Evolutionary conservation across 108 stramenopile species (phyloP), one percentile per base, ranked within the genome.

Genomic region (Conticribra guillardii): DNA sequence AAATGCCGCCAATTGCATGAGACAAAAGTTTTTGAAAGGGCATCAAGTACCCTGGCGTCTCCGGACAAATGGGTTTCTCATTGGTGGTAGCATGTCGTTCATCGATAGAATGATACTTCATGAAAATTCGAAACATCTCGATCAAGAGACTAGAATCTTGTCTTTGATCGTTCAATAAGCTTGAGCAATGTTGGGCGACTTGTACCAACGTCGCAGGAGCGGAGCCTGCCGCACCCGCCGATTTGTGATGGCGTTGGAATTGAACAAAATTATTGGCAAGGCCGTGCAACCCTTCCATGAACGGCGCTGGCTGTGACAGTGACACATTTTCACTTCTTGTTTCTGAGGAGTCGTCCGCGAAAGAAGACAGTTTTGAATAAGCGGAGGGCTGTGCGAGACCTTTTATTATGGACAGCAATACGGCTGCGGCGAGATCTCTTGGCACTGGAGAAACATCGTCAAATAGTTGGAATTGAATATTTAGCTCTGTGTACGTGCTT

Each of bases 21-120:
- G 47, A 15, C 45, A 62, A 17, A 19, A 62, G 28, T 29, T 62
- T 48, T 48, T 47, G 44, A 45, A 62, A 62, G 24, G 23, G 46
- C 17, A 27, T 26, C 19, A 62, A 7, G 28, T 62, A 26, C 1
- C 18, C 19, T 16, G 4, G 9, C 50, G 16, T 17, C 9, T 4
- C 50, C 16, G 18, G 16, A 17, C 4, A 21, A 51, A 14, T 19
- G 16, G 50, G 16, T 4, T 19, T 16, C 5, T 19, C 19, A 51
- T 51, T 51, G 16, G 50, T 4, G 50, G 17, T 21, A n/a, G n/a
- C n/a, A 18, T 51, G 4, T 11, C 18, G 19, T 51, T 51, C 19
- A 19, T 21, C 50, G 50, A 16, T 4, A 18, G 9, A 51, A 51
- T 51, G 50, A 18, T 51, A 51, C 16, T 51, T 21, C 50, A 51